These are phyloP conservation scores for Phytopythium montanum DNA, from an alignment of 352 stramenopile species.

Conservation along the genomic window DNA sequence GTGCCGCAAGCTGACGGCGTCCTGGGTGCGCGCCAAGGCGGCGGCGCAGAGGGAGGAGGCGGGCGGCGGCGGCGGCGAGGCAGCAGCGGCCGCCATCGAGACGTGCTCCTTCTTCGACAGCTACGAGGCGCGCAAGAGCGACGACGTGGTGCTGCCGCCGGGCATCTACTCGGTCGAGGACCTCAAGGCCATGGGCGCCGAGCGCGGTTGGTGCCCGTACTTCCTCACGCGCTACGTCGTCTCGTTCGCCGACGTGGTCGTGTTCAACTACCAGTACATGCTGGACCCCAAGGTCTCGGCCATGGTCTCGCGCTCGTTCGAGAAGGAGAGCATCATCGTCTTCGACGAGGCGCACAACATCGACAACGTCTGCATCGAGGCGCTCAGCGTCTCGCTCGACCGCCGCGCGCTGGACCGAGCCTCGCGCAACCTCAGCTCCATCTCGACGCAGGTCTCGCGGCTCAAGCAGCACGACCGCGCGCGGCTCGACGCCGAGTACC, in stretches of 20 bases:
- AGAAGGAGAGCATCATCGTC: slow-evolving; percentile 91
- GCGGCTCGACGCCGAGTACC: slow-evolving; percentile 94
- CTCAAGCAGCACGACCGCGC: slow-evolving; percentile 91
- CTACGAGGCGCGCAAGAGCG: slow-evolving; percentile 85
- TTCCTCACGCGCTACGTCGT: slow-evolving; percentile 98
- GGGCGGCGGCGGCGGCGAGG: too few species aligned
- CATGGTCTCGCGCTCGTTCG: slow-evolving; percentile 92
- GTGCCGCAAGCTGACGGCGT: slow-evolving; percentile 97
- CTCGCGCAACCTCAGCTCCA: slow-evolving; percentile 84
- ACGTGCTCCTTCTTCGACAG: slow-evolving; percentile 90
- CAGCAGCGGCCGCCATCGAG: slow-evolving; percentile 52
- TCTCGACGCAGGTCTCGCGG: slow-evolving; percentile 74
- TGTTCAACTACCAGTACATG: slow-evolving; percentile 99
- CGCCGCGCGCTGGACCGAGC: slow-evolving; percentile 89
- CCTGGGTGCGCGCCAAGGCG: slow-evolving; percentile 92
- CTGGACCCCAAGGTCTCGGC: slow-evolving; percentile 96
- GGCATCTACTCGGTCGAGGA: slow-evolving; percentile 98
- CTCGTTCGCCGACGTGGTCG: slow-evolving; percentile 96
- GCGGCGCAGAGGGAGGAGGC: slow-evolving; percentile 7
- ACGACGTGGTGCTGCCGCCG: slow-evolving; percentile 88
- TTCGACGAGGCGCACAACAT: slow-evolving; percentile 99
- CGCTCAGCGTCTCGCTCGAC: slow-evolving; percentile 96
- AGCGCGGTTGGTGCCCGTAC: slow-evolving; percentile 97
- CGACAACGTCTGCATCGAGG: slow-evolving; percentile 99
- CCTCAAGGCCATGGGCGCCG: slow-evolving; percentile 90